phyloP scores from a whole-genome alignment of 495 filamentous ascomycete species.

The Pseudotulostoma volvatum region DNA sequence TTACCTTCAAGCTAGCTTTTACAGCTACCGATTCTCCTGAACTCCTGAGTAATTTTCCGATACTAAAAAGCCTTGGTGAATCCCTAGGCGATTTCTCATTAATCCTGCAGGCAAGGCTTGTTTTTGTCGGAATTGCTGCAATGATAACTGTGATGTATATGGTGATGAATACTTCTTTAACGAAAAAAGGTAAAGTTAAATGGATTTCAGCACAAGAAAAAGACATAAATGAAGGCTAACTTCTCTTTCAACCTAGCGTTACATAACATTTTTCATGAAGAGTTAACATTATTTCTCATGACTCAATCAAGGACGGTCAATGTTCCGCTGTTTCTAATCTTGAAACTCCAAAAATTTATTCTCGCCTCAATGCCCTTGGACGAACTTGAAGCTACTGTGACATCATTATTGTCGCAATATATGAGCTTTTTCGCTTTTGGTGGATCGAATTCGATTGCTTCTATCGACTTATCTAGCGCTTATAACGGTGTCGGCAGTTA shows the following conservation, averaged over 20 bases:
- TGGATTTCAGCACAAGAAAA: neutral
- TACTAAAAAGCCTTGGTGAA: conserved; percentile 27
- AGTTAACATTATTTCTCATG: conserved; percentile 62
- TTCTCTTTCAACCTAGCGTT: conserved; percentile 2
- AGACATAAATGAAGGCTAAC: conserved; percentile 7
- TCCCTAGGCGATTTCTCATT: conserved; percentile 35
- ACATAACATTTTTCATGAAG: conserved; percentile 36
- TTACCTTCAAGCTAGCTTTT: conserved; percentile 76
- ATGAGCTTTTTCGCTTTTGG: conserved; percentile 80
- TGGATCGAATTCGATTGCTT: conserved; percentile 82
- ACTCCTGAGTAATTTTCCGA: conserved; percentile 40
- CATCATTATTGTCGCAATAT: conserved; percentile 52
- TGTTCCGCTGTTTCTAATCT: conserved; percentile 65
- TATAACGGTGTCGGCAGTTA: conserved; percentile 70
- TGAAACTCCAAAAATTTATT: conserved; percentile 40
- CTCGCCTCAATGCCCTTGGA: conserved; percentile 31
- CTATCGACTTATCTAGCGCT: conserved; percentile 64
- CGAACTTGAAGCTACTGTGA: conserved; percentile 40
- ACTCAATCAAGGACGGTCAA: conserved; percentile 76
- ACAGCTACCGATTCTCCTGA: conserved; percentile 75
- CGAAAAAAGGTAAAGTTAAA: neutral
- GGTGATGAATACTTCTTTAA: neutral
- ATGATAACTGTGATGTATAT: neutral
- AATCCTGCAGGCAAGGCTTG: conserved; percentile 24
- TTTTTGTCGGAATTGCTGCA: conserved; percentile 31